phyloP scores from a whole-genome alignment of 2,329 filamentous ascomycete genomes.

The Amauroascus verrucosus region DNA sequence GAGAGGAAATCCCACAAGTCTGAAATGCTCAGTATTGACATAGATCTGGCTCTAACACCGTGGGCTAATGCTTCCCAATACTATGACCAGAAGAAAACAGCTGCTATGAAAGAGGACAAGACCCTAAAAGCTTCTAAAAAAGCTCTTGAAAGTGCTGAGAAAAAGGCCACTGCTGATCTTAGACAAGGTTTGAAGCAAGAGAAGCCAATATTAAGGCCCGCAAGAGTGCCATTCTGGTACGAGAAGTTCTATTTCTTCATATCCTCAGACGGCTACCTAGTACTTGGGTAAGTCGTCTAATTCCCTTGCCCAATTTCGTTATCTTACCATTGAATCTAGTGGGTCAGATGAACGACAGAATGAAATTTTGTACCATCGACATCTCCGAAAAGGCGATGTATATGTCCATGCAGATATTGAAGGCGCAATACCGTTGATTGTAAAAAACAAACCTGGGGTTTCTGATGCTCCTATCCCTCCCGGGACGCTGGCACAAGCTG shows the following conservation, averaged over 20 bases:
- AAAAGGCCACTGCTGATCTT: slow-evolving; percentile 75
- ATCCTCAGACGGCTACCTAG: slow-evolving; percentile 87
- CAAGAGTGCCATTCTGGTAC: slow-evolving; percentile 83
- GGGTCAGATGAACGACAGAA: slow-evolving; percentile 83
- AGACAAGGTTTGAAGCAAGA: slow-evolving; percentile 86
- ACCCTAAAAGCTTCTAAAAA: slow-evolving; percentile 70
- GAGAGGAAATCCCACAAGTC: slow-evolving; percentile 19
- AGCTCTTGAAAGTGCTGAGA: slow-evolving; percentile 80
- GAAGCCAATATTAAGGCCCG: slow-evolving; percentile 72
- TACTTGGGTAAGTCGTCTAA: slow-evolving; percentile 50
- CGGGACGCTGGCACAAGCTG: slow-evolving; percentile 82
- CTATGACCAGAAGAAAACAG: slow-evolving; percentile 76
- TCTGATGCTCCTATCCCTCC: slow-evolving; percentile 82
- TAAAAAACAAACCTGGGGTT: slow-evolving; percentile 73
- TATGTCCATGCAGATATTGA: slow-evolving; percentile 86
- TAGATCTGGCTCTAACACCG: slow-evolving; percentile 69
- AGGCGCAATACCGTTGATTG: slow-evolving; percentile 72
- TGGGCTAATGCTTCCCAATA: slow-evolving; percentile 89
- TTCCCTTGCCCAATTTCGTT: not conserved
- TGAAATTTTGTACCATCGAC: slow-evolving; percentile 78
- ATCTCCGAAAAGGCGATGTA: slow-evolving; percentile 79
- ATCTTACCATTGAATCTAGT: slow-evolving; percentile 19
- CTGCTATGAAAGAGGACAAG: slow-evolving; percentile 77
- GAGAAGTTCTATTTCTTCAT: slow-evolving; percentile 96
- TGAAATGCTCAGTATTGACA: slow-evolving; percentile 58